Conservation (phyloP, 495 filamentous ascomycete species). For the Hapsidospora chrysogenum region DNA sequence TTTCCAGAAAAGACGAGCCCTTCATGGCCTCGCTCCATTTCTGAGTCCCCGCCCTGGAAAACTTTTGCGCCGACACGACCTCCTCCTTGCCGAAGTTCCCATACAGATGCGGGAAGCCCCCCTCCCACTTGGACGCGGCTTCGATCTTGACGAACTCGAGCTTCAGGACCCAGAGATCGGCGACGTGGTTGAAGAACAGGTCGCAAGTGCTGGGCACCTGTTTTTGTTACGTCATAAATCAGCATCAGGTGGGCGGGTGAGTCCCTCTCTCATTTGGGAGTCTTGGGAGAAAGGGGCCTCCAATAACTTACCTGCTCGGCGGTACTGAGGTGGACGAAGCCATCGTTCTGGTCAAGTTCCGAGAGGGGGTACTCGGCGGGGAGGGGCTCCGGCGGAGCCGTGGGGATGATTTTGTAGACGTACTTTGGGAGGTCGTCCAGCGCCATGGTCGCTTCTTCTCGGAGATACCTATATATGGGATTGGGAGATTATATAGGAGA, state of each 20-base stretch:
- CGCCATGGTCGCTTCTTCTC: no score
- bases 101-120: slow-evolving; percentile 29
- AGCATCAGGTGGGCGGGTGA: no score
- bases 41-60: slow-evolving; percentile 14
- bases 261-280: no score
- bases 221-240: no score
- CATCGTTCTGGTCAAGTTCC: slow-evolving; percentile 31
- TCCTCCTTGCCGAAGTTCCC: slow-evolving; percentile 28
- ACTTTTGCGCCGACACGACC: slow-evolving; percentile 14
- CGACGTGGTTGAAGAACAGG: slow-evolving; percentile 24
- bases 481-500: no score
- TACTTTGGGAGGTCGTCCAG: slow-evolving; percentile 21
- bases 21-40: slow-evolving; percentile 17
- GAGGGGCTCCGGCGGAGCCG: slow-evolving; percentile 27
- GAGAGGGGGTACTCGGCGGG: slow-evolving; percentile 29
- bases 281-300: no score
- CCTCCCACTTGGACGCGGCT: slow-evolving; percentile 23
- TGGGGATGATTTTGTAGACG: slow-evolving; percentile 34
- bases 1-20: slow-evolving; percentile 1
- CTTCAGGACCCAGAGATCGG: slow-evolving; percentile 26
- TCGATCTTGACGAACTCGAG: slow-evolving; percentile 12
- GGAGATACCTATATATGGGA: no score
- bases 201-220: slow-evolving; percentile 31
- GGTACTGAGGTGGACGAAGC: slow-evolving; percentile 34
- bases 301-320: slow-evolving; percentile 25